Conservation (phyloP, 352 stramenopile species). For the Globisporangium echinulatum region DNA sequence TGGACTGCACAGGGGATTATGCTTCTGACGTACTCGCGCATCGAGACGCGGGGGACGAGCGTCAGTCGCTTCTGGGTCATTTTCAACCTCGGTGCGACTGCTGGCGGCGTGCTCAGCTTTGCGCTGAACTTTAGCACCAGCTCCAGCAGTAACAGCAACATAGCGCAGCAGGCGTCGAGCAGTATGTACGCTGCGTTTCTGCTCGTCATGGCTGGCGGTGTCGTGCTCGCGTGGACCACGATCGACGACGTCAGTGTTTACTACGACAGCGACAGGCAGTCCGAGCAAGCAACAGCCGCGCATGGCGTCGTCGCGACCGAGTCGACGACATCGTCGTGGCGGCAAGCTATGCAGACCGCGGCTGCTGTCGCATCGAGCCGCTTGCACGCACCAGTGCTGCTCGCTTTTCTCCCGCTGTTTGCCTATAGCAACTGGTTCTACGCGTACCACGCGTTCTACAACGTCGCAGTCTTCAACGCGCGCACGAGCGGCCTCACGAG, state of each 20-base stretch:
- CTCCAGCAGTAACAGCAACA: background rate
- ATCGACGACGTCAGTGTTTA: constrained; percentile 26
- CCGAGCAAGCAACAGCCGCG: background rate
- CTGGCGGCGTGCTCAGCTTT: constrained; percentile 62
- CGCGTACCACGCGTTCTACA: constrained; percentile 55
- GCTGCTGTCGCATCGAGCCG: background rate
- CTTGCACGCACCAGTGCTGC: constrained; percentile 7
- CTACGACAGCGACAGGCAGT: constrained; percentile 17
- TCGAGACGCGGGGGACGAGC: constrained; percentile 35
- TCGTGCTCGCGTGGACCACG: constrained; percentile 29
- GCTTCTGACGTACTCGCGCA: constrained; percentile 49
- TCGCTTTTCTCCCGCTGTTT: constrained; percentile 38
- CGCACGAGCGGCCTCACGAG: constrained; percentile 30
- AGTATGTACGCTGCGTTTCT: constrained; percentile 59
- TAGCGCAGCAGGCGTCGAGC: constrained; percentile 11
- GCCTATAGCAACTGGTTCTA: constrained; percentile 67
- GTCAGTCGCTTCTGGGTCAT: constrained; percentile 75
- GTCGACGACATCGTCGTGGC: background rate
- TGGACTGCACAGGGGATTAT: constrained; percentile 76
- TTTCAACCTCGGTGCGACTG: constrained; percentile 68
- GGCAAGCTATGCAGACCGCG: background rate
- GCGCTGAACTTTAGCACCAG: constrained; percentile 25
- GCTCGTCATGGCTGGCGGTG: constrained; percentile 39
- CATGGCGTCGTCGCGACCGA: background rate
- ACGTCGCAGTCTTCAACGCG: constrained; percentile 34